phyloP scores from a whole-genome alignment of 2,329 filamentous ascomycete species.

The Alternaria dauci region DNA sequence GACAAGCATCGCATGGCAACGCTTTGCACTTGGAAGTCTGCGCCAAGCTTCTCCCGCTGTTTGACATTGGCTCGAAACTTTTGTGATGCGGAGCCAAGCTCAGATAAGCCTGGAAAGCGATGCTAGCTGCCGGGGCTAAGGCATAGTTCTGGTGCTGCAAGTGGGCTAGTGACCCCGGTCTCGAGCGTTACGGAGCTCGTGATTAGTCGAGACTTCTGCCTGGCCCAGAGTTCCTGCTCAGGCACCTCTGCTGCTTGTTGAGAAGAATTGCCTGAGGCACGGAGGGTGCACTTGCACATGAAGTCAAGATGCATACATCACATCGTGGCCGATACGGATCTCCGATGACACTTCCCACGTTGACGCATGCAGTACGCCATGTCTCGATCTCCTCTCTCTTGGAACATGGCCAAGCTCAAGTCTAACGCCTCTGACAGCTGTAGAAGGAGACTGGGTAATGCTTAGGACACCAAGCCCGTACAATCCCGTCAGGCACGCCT shows the following conservation, averaged over 20 bases:
- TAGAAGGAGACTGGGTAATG: conserved; percentile 15
- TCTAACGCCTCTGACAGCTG: conserved; percentile 18
- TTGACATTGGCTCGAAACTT: conserved; percentile 48
- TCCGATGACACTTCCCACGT: background rate
- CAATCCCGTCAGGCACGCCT: conserved; percentile 13
- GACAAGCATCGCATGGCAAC: conserved; percentile 39
- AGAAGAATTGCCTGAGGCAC: background rate
- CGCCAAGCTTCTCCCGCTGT: conserved; percentile 42
- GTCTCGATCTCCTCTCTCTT: background rate
- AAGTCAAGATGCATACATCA: background rate
- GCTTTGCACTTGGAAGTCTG: conserved; percentile 13
- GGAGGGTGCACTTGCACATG: background rate
- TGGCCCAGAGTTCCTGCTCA: conserved; percentile 8
- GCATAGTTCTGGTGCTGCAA: conserved; percentile 16
- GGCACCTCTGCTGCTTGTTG: background rate
- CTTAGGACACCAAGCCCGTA: conserved; percentile 25
- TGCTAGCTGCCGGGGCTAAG: conserved; percentile 20
- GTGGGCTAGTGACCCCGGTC: conserved; percentile 28
- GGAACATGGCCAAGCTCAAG: conserved; percentile 14
- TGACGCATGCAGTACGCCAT: background rate
- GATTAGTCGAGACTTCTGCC: conserved; percentile 10
- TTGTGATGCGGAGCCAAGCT: conserved; percentile 46
- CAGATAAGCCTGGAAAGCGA: conserved; percentile 28
- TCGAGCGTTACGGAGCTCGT: conserved; percentile 20
- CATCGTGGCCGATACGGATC: background rate